A percentile compares a stretch with the other conserved stretches of the same genome.
Evolutionary conservation across 1,284 basidiomycete species (phyloP).

Genomic region (Polyporus tsugae): DNA sequence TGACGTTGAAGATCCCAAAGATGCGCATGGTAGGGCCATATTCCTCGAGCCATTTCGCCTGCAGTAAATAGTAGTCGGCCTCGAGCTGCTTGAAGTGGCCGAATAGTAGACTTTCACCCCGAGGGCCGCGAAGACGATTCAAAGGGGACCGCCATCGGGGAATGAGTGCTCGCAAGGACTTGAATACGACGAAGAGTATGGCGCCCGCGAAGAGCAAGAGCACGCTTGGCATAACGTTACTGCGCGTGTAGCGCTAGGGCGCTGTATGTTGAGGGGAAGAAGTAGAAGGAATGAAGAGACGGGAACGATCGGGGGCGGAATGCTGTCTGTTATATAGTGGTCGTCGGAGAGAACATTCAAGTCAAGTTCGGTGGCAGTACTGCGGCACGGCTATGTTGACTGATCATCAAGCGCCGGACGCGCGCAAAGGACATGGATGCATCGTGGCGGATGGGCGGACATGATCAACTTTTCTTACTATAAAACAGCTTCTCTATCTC

Average conservation of each 20-base stretch:
- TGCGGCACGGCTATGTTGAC: conserved; percentile 1
- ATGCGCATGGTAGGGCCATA: conserved; percentile 6
- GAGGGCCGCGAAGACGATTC: neutral
- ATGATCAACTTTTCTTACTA: neutral
- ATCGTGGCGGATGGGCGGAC: neutral
- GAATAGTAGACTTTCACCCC: neutral
- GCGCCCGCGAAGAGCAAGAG: neutral
- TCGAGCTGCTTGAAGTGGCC: neutral
- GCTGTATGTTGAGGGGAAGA: neutral
- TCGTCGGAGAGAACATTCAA: neutral
- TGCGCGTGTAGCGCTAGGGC: neutral
- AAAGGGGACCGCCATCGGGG: neutral
- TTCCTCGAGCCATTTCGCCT: conserved; percentile 4
- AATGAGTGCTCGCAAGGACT: neutral
- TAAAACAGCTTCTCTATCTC: neutral
- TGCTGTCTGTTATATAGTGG: neutral
- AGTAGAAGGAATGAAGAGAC: neutral
- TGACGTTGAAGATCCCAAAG: neutral
- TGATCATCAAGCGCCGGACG: neutral
- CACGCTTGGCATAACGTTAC: neutral
- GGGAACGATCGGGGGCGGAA: neutral
- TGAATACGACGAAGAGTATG: neutral
- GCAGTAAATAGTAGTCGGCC: neutral
- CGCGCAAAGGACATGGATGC: neutral
- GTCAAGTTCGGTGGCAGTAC: neutral